phyloP scores from a whole-genome alignment of 257 asterid genomes.

The Osmanthus fragrans region DNA sequence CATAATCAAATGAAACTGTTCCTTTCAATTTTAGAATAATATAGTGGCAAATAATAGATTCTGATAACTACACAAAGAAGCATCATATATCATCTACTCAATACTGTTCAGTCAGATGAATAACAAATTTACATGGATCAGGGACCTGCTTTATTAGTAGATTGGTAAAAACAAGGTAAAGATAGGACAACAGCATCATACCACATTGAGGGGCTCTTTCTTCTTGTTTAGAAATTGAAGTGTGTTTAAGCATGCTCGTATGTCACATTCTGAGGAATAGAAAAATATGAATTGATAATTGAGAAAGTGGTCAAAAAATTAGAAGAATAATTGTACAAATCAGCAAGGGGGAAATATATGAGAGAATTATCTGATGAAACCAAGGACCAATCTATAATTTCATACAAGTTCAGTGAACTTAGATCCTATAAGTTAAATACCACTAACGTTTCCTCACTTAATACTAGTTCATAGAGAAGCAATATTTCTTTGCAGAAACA shows the following conservation, averaged over 20 bases:
- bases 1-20: slow-evolving; percentile 14
- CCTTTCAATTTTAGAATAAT: slow-evolving; percentile 10
- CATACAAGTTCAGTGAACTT: not conserved
- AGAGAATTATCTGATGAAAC: slow-evolving; percentile 1
- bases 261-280: slow-evolving; percentile 72
- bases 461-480: not conserved
- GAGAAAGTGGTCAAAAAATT: not conserved
- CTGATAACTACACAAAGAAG: slow-evolving; percentile 9
- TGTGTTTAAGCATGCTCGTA: slow-evolving; percentile 94
- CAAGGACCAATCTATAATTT: not conserved
- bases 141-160: slow-evolving; percentile 17
- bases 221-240: slow-evolving; percentile 93
- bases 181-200: slow-evolving; percentile 31
- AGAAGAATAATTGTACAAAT: not conserved
- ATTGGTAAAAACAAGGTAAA: slow-evolving; percentile 20
- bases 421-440: not conserved
- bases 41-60: not conserved
- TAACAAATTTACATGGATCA: slow-evolving; percentile 11
- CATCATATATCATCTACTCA: not conserved
- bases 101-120: slow-evolving; percentile 3
- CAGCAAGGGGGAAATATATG: not conserved
- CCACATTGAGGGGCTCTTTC: slow-evolving; percentile 78
- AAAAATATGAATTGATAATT: slow-evolving; percentile 19
- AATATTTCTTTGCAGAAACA: not conserved
- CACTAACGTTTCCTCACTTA: not conserved